Percentiles rank a stretch among this genome's conserved stretches.
These are phyloP conservation scores for Asterophora lycoperdoides DNA, from an alignment of 768 basidiomycete genomes.

Conservation along the genomic window DNA sequence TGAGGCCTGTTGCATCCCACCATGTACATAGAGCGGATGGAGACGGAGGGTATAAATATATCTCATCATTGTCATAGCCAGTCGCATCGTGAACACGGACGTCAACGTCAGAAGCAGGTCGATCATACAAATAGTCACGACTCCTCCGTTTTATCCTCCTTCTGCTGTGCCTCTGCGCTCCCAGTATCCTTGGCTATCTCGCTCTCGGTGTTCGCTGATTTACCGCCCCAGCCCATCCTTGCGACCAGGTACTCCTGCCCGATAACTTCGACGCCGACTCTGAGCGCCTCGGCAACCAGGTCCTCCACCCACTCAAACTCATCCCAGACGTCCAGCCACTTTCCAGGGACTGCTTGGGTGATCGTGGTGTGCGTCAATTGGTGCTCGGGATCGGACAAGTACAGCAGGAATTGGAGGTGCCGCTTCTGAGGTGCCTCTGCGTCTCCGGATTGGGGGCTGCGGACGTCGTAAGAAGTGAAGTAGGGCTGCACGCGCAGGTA, in stretches of 20 bases:
- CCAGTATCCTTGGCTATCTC: constrained; percentile 9
- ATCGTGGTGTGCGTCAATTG: constrained; percentile 70
- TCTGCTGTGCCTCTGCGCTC: constrained; percentile 11
- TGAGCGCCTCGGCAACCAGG: constrained; percentile 78
- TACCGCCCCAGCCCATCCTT: constrained; percentile 74
- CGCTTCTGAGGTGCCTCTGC: constrained; percentile 33
- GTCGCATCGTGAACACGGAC: constrained; percentile 1
- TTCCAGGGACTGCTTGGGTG: constrained; percentile 78
- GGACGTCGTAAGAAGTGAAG: constrained; percentile 46
- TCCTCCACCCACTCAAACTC: constrained; percentile 97
- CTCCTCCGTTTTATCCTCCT: constrained; percentile 19
- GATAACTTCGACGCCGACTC: constrained; percentile 82
- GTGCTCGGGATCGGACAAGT: constrained; percentile 77
- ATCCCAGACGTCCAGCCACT: constrained; percentile 90
- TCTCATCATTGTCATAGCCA: constrained; percentile 9
- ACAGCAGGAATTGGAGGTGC: constrained; percentile 68
- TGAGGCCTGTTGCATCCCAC: neutral
- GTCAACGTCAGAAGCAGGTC: constrained; percentile 5
- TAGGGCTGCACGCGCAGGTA: constrained; percentile 94
- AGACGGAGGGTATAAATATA: constrained; percentile 1
- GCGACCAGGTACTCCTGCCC: constrained; percentile 89
- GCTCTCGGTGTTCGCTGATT: constrained; percentile 17
- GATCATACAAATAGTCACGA: constrained; percentile 33
- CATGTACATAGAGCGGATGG: neutral
- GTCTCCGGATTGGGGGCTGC: constrained; percentile 22